Evolutionary conservation across 306 rosid genomes (phyloP).

Genomic region (Cucumis hystrix): DNA sequence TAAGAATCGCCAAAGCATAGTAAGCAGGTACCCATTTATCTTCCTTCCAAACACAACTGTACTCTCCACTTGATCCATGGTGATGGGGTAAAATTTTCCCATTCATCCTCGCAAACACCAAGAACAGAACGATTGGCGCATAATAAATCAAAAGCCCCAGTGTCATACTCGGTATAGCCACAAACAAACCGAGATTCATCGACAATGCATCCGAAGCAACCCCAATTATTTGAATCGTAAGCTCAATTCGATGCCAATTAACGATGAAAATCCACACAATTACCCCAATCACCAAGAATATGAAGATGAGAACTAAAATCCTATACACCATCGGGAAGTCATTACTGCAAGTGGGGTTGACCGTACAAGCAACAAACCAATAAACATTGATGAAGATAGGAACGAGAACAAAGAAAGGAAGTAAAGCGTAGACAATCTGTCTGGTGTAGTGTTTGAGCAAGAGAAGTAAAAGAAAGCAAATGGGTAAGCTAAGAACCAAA

Average conservation of each 20-base stretch:
- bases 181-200: slow-evolving; percentile 49
- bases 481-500: slow-evolving; percentile 45
- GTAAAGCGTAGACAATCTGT: slow-evolving; percentile 53
- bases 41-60: slow-evolving; percentile 69
- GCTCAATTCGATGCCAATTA: slow-evolving; percentile 82
- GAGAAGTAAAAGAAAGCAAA: slow-evolving; percentile 45
- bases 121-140: slow-evolving; percentile 64
- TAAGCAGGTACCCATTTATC: slow-evolving; percentile 90
- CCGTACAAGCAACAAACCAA: slow-evolving; percentile 83
- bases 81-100: slow-evolving; percentile 38
- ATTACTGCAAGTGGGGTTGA: slow-evolving; percentile 42
- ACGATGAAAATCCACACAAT: slow-evolving; percentile 64
- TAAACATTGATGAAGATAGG: slow-evolving; percentile 72
- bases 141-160: slow-evolving; percentile 41
- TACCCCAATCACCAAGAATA: slow-evolving; percentile 48
- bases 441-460: slow-evolving; percentile 66
- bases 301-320: slow-evolving; percentile 42
- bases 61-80: slow-evolving; percentile 21
- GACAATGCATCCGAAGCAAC: slow-evolving; percentile 70
- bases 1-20: slow-evolving; percentile 67
- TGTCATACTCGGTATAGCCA: slow-evolving; percentile 47
- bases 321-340: slow-evolving; percentile 55
- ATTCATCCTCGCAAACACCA: slow-evolving; percentile 61
- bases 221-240: slow-evolving; percentile 59
- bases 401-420: slow-evolving; percentile 53